Percentiles rank a stretch among this genome's conserved stretches.
phyloP scores from a whole-genome alignment of 2,329 filamentous ascomycete species.

The Ophiostoma australiae region DNA sequence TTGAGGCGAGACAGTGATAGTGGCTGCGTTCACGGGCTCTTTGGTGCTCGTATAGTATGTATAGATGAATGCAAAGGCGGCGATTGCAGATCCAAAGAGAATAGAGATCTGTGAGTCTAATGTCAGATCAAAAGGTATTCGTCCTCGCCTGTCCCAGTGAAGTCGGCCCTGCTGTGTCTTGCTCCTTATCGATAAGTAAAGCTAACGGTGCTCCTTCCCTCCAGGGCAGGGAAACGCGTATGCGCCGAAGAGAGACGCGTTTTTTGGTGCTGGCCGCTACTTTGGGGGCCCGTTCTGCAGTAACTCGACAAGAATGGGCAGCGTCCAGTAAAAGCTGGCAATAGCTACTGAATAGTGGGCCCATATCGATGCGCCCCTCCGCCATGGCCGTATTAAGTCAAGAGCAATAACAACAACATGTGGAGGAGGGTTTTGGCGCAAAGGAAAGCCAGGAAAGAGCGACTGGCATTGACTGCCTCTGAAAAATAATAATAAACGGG shows the following conservation, averaged over 20 bases:
- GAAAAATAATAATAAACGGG: slow-evolving; percentile 1
- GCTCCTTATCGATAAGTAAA: slow-evolving; percentile 9
- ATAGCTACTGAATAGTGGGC: background rate
- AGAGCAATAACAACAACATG: slow-evolving; percentile 6
- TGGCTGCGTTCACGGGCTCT: background rate
- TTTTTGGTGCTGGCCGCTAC: slow-evolving; percentile 16
- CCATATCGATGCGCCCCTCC: slow-evolving; percentile 7
- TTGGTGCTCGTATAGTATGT: background rate
- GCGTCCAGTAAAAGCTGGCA: background rate
- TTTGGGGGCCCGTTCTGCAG: slow-evolving; percentile 1
- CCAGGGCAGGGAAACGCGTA: slow-evolving; percentile 16
- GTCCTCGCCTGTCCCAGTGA: background rate
- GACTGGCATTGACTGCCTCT: background rate
- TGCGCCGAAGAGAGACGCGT: slow-evolving; percentile 20
- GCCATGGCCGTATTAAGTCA: background rate
- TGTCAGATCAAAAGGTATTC: background rate
- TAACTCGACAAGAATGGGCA: background rate
- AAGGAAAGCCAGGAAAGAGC: slow-evolving; percentile 8
- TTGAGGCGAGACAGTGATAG: background rate
- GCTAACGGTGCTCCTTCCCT: background rate
- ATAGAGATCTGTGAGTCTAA: background rate
- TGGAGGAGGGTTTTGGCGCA: slow-evolving; percentile 7
- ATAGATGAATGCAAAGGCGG: background rate
- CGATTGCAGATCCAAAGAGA: background rate
- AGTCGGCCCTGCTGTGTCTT: background rate